Base-by-base conservation (phyloP, 169 alveolate species). In the Cryptosporidium muris region DNA sequence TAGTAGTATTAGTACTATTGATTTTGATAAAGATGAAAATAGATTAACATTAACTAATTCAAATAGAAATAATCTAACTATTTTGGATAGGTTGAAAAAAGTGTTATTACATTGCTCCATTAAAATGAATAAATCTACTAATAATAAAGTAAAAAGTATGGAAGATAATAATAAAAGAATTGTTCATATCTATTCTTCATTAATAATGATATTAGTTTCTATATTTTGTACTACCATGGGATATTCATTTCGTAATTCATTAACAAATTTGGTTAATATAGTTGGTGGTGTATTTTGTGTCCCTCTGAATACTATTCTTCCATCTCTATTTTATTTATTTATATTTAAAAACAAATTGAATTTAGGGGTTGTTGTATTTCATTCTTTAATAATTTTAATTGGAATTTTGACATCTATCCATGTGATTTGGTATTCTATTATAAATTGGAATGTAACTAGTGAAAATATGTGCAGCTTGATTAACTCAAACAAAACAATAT, bases 211-310 rank as follows among this genome's bases (percentile, higher is more conserved):
- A 43, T 14, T 48, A 58, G 40, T 63, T 8, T 74, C 74, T 47
- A 34, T 74, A 40, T 47, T 56, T 14, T 58, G 54, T 34, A 60
- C 68, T 37, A 43, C 40, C 60, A 16, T 74, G 67, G 82, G 82
- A 1, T 74, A 74, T 45, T 25, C 60, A 25, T 60, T 74, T 8
- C 82, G 60, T 56, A 68, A 74, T 43, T 74, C 67, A 34, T 68
- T 74, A 4, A 47, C 74, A 63, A 74, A 53, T 56, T 60, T 74
- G 60, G 60, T 74, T 74, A 74, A 74, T 49, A 58, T 74, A 37
- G 60, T 74, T 45, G 82, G 82, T 36, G 82, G 82, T 34, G 49
- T 74, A 14, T 74, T 74, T 60, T 74, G 82, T 58, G 82, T 74
- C 40, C 82, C 82, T 11, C 47, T 74, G 14, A 74, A 74, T 43